These are phyloP conservation scores for Fusarium scirpi DNA, from an alignment of 2,329 filamentous ascomycete species.

Conservation along the genomic window DNA sequence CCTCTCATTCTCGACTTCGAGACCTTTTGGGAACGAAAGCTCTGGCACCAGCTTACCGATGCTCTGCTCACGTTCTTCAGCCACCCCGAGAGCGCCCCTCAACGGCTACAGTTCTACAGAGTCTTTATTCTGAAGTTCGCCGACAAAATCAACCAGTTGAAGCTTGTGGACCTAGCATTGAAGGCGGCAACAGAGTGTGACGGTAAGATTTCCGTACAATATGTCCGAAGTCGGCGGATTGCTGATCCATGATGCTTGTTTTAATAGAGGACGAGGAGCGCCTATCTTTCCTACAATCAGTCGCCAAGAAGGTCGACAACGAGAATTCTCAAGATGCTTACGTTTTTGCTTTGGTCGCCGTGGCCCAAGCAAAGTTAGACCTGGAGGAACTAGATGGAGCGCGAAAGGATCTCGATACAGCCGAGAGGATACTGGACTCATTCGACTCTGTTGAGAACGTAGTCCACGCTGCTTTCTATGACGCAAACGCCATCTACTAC, in stretches of 20 bases:
- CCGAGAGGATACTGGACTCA: conserved; percentile 86
- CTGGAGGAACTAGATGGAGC: conserved; percentile 84
- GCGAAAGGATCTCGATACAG: conserved; percentile 85
- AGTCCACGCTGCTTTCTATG: conserved; percentile 96
- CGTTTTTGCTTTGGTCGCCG: conserved; percentile 92
- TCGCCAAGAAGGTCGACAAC: conserved; percentile 90
- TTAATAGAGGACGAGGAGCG: conserved; percentile 83
- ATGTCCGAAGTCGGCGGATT: conserved; percentile 20
- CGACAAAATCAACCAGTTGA: conserved; percentile 98
- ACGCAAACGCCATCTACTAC: conserved; percentile 94
- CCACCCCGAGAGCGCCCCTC: conserved; percentile 80
- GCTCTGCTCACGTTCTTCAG: conserved; percentile 89
- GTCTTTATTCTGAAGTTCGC: conserved; percentile 95
- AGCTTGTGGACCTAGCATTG: conserved; percentile 91
- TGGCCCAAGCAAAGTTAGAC: conserved; percentile 86
- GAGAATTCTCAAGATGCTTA: conserved; percentile 94
- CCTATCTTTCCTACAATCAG: conserved; percentile 83
- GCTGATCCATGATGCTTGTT: conserved; percentile 23
- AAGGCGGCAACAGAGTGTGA: conserved; percentile 87
- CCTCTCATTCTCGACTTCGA: conserved; percentile 91
- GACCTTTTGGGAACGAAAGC: conserved; percentile 96
- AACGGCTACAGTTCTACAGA: conserved; percentile 92
- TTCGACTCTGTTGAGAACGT: conserved; percentile 97
- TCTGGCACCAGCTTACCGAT: conserved; percentile 99
- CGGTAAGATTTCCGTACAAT: conserved; percentile 63